phyloP scores from a whole-genome alignment of 2,329 filamentous ascomycete species.

The Nannizziopsis barbatae region DNA sequence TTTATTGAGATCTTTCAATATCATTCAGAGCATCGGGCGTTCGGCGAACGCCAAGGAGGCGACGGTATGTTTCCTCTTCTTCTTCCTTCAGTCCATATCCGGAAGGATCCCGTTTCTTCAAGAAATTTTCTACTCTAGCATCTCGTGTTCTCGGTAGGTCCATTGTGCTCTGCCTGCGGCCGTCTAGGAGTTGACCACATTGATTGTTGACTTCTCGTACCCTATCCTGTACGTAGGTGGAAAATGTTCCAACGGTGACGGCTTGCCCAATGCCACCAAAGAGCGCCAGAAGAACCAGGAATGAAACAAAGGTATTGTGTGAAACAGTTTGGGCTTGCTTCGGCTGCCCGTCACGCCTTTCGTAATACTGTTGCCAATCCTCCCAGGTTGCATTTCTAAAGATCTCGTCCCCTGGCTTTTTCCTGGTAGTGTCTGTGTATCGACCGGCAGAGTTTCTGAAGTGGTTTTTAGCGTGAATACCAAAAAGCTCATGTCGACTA shows the following conservation, averaged over 20 bases:
- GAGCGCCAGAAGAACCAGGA: constrained; percentile 59
- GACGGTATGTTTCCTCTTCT: constrained; percentile 33
- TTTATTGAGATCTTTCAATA: constrained; percentile 3
- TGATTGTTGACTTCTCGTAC: constrained; percentile 55
- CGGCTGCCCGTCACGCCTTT: constrained; percentile 33
- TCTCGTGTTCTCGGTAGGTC: constrained; percentile 40
- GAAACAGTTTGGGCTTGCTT: constrained; percentile 42
- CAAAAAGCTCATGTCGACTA: constrained; percentile 25
- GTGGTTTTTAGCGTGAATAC: constrained; percentile 10
- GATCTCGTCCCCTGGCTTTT: constrained; percentile 35
- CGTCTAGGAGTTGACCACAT: constrained; percentile 47
- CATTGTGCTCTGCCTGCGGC: constrained; percentile 42
- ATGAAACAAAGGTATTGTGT: constrained; percentile 63
- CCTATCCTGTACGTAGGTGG: constrained; percentile 53
- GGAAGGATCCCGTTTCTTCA: constrained; percentile 58
- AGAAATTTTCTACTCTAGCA: constrained; percentile 63
- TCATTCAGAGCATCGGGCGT: constrained; percentile 2
- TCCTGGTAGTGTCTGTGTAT: constrained; percentile 21
- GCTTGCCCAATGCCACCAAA: constrained; percentile 63
- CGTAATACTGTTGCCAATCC: constrained; percentile 81
- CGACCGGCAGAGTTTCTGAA: not conserved
- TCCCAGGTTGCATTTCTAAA: constrained; percentile 87
- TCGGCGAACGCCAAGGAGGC: constrained; percentile 21
- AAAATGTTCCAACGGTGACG: constrained; percentile 53
- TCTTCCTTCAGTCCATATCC: constrained; percentile 37